phyloP scores from a whole-genome alignment of 2,329 filamentous ascomycete genomes.

The Ophiosphaerella herpotricha region DNA sequence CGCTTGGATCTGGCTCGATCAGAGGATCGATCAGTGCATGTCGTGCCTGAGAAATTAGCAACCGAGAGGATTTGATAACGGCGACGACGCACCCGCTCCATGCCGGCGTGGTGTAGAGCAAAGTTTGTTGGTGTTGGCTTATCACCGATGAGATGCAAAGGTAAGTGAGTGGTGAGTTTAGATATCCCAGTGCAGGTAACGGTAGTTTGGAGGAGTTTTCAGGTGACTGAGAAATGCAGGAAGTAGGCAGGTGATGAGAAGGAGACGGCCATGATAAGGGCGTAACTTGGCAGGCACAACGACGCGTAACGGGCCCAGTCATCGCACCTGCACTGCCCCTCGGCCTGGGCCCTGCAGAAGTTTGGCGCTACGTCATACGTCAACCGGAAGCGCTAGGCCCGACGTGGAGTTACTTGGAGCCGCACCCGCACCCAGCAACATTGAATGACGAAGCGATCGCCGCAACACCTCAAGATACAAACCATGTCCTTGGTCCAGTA shows the following conservation, averaged over 20 bases:
- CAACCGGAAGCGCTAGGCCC: constrained; percentile 23
- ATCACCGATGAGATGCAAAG: constrained; percentile 1
- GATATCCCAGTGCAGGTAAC: constrained; percentile 3
- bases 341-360: constrained; percentile 20
- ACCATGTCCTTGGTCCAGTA: constrained; percentile 42
- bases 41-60: constrained; percentile 57
- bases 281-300: constrained; percentile 41
- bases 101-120: constrained; percentile 4
- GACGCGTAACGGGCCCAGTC: constrained; percentile 29
- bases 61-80: too few species aligned
- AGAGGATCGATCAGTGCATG: constrained; percentile 73
- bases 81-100: constrained; percentile 14
- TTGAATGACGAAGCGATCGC: constrained; percentile 22
- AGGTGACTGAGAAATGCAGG: not conserved
- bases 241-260: constrained; percentile 16
- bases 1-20: constrained; percentile 67
- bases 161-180: not conserved
- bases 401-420: constrained; percentile 15
- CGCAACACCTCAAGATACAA: constrained; percentile 20
- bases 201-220: not conserved
- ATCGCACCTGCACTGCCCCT: constrained; percentile 13
- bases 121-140: constrained; percentile 1
- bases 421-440: constrained; percentile 1
- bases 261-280: constrained; percentile 24
- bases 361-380: constrained; percentile 31